These are phyloP conservation scores for Stereocaulon alpinum DNA, from an alignment of 495 filamentous ascomycete genomes.

Conservation along the genomic window DNA sequence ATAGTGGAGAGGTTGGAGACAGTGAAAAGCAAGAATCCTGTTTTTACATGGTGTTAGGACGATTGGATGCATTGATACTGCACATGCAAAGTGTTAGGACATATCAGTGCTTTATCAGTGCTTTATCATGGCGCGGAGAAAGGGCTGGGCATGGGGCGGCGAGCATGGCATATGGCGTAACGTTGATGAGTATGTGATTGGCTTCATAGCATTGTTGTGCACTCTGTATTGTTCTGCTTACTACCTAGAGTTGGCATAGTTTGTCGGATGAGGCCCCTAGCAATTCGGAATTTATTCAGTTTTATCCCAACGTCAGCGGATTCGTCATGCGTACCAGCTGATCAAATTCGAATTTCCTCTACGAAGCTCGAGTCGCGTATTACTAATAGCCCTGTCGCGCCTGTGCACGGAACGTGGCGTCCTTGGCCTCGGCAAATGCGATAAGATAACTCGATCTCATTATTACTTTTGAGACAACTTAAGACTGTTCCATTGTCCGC, in stretches of 20 bases:
- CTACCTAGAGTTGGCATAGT: neutral
- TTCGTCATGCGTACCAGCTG: neutral
- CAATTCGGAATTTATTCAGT: neutral
- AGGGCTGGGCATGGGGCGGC: neutral
- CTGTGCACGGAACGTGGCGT: neutral
- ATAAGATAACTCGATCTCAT: slow-evolving; percentile 3
- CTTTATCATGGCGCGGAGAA: neutral
- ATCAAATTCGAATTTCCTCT: neutral
- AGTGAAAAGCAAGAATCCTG: slow-evolving; percentile 88
- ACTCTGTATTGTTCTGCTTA: neutral
- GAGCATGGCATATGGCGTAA: neutral
- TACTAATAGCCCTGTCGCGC: neutral
- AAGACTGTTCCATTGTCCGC: too few relatives aligned
- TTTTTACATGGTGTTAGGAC: slow-evolving; percentile 90
- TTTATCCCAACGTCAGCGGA: neutral
- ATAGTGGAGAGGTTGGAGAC: slow-evolving; percentile 94
- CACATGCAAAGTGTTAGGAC: neutral
- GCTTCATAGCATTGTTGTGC: neutral
- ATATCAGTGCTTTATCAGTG: neutral
- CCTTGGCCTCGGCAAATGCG: neutral
- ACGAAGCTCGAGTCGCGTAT: neutral
- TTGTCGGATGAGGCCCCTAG: neutral
- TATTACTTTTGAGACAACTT: neutral
- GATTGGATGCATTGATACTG: slow-evolving; percentile 4
- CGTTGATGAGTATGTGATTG: neutral